phyloP scores from a whole-genome alignment of 1,139 yeast species.

The Yamadazyma membranifaciens region DNA sequence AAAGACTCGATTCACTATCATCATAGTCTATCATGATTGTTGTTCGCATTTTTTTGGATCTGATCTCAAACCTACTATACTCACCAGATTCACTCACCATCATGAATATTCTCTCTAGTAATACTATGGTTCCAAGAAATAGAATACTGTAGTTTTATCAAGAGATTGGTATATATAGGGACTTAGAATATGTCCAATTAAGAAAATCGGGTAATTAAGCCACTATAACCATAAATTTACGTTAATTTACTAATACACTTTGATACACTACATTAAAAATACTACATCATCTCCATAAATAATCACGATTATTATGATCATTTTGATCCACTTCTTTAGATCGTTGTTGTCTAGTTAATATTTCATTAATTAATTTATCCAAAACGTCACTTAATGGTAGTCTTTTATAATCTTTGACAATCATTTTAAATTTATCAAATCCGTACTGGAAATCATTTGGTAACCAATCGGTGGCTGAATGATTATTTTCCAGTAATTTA shows the following conservation, averaged over 20 bases:
- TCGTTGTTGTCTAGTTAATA: constrained; percentile 1
- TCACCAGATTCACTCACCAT: too few species aligned
- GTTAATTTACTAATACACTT: too few species aligned
- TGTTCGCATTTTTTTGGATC: neutral
- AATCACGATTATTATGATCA: constrained; percentile 7
- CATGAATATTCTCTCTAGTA: too few species aligned
- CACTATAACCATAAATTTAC: too few species aligned
- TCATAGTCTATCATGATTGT: constrained; percentile 25
- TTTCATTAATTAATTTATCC: constrained; percentile 21
- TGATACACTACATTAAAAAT: too few species aligned
- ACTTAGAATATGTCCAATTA: too few species aligned
- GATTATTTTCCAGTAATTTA: constrained; percentile 8
- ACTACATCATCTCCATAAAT: constrained; percentile 9
- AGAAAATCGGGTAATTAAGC: too few species aligned
- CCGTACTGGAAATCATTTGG: constrained; percentile 34
- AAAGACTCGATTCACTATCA: constrained; percentile 19
- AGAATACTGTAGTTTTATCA: too few species aligned
- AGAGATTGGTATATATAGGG: too few species aligned
- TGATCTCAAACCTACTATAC: too few species aligned
- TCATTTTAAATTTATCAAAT: constrained; percentile 33
- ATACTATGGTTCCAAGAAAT: too few species aligned
- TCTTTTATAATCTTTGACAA: constrained; percentile 29
- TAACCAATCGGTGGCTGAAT: constrained; percentile 19
- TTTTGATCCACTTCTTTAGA: neutral
- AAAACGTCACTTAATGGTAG: constrained; percentile 23